Percentiles rank a stretch among this genome's conserved stretches.
Evolutionary conservation across 1,139 yeast species (phyloP).

Genomic region (Scheffersomyces quercinus): DNA sequence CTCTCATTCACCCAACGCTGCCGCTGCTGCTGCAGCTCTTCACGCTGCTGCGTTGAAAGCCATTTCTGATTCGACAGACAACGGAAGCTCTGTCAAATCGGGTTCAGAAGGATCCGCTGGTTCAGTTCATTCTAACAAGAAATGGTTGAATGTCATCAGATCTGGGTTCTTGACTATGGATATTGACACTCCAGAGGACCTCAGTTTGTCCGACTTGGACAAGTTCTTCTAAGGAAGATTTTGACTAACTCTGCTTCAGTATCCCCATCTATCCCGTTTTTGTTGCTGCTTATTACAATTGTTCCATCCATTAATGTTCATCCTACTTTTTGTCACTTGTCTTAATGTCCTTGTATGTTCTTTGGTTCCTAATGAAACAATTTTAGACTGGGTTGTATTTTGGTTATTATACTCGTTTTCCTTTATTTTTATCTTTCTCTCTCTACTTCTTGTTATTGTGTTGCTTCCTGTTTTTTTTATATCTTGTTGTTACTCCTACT

Average conservation of each 20-base stretch:
- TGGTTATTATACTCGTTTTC: not conserved
- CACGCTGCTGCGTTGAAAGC: constrained; percentile 70
- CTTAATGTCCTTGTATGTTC: constrained; percentile 1
- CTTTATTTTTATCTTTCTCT: not conserved
- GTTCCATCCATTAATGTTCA: too few species aligned
- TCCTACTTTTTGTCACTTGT: not conserved
- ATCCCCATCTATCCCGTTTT: too few species aligned
- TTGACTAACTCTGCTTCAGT: too few species aligned
- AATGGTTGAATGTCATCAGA: constrained; percentile 71
- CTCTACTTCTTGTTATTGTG: constrained; percentile 1
- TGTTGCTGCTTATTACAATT: too few species aligned
- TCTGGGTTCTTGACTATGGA: constrained; percentile 75
- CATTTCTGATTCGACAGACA: constrained; percentile 34
- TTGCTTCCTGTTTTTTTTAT: not conserved
- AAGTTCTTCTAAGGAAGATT: constrained; percentile 42
- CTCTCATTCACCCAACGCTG: constrained; percentile 59
- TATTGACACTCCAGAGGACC: constrained; percentile 75
- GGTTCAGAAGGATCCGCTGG: constrained; percentile 2
- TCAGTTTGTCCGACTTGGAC: constrained; percentile 72
- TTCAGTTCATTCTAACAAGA: constrained; percentile 38
- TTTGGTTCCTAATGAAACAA: constrained; percentile 1
- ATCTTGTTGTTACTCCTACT: not conserved
- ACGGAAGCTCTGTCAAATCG: constrained; percentile 13
- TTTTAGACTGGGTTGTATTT: not conserved
- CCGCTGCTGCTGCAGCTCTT: constrained; percentile 72